Evolutionary conservation across 768 basidiomycete genomes (phyloP).

Genomic region (Leucocoprinus birnbaumii): DNA sequence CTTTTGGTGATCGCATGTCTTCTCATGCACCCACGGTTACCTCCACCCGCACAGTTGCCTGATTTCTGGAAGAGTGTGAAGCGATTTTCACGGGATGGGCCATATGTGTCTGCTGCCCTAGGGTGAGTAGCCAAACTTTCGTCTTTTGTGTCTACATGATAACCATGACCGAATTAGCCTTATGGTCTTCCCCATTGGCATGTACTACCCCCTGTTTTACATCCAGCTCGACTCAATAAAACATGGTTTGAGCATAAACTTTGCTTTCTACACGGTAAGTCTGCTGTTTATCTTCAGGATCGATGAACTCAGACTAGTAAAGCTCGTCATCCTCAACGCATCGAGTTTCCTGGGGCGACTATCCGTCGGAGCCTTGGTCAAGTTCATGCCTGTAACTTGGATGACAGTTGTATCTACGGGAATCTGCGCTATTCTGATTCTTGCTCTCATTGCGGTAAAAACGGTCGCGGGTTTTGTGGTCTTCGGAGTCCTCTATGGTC

Average conservation of each 20-base stretch:
- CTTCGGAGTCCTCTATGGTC: conserved; percentile 38
- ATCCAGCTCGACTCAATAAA: conserved; percentile 33
- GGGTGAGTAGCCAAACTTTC: conserved; percentile 8
- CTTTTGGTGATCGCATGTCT: conserved; percentile 14
- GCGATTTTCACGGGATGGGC: conserved; percentile 5
- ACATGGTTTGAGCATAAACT: conserved; percentile 26
- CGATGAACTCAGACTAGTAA: neutral
- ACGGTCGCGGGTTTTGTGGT: conserved; percentile 26
- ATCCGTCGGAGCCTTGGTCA: conserved; percentile 14
- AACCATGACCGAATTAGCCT: conserved; percentile 7
- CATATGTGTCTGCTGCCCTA: conserved; percentile 4
- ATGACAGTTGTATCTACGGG: conserved; percentile 14
- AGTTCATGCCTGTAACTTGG: conserved; percentile 14
- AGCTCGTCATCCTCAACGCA: conserved; percentile 22
- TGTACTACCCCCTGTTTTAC: conserved; percentile 37
- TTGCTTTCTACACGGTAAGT: conserved; percentile 39
- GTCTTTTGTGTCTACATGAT: neutral
- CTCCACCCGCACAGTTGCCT: conserved; percentile 6
- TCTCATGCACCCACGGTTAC: conserved; percentile 9
- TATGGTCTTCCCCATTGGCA: conserved; percentile 20
- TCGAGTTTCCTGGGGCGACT: conserved; percentile 19
- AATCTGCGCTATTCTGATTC: conserved; percentile 22
- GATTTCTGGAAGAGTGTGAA: conserved; percentile 1
- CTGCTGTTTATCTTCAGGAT: neutral
- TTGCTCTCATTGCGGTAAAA: conserved; percentile 31